phyloP scores from a whole-genome alignment of 2,329 filamentous ascomycete genomes.

The Mycosphaerella arachidis region DNA sequence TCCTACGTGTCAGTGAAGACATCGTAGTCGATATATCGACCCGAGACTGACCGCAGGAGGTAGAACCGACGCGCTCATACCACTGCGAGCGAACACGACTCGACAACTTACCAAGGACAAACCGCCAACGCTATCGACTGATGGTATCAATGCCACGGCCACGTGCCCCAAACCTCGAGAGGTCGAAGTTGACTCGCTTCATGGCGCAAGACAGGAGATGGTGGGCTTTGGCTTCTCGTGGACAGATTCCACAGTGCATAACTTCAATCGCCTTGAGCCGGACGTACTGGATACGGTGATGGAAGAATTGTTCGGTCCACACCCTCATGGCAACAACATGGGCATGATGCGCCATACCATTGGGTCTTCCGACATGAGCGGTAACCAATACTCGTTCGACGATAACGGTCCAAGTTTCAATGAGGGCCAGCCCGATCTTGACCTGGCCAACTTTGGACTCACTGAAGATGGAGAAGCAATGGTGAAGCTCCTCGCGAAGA shows the following conservation, averaged over 20 bases:
- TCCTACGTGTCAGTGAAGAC: slow-evolving; percentile 13
- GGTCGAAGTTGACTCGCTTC: slow-evolving; percentile 15
- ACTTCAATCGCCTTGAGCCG: slow-evolving; percentile 33
- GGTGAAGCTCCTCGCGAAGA: slow-evolving; percentile 36
- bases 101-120: slow-evolving; percentile 19
- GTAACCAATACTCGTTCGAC: slow-evolving; percentile 36
- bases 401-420: slow-evolving; percentile 33
- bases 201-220: slow-evolving; percentile 25
- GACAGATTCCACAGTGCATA: slow-evolving; percentile 37
- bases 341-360: slow-evolving; percentile 40
- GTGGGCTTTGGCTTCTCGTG: slow-evolving; percentile 39
- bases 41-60: not conserved
- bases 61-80: slow-evolving; percentile 23
- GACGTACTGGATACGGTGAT: slow-evolving; percentile 31
- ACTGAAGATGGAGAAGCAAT: slow-evolving; percentile 36
- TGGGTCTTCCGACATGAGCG: slow-evolving; percentile 36
- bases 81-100: slow-evolving; percentile 18
- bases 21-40: not conserved
- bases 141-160: slow-evolving; percentile 7
- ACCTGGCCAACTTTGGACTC: slow-evolving; percentile 31
- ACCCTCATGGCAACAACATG: slow-evolving; percentile 33
- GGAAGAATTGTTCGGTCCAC: slow-evolving; percentile 32
- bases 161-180: slow-evolving; percentile 6
- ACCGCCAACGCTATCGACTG: slow-evolving; percentile 9
- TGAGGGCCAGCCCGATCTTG: slow-evolving; percentile 31